Percentiles rank a stretch among this genome's conserved stretches.
Evolutionary conservation across 176 grass and related monocot species (phyloP).

Genomic region (Secale cereale): DNA sequence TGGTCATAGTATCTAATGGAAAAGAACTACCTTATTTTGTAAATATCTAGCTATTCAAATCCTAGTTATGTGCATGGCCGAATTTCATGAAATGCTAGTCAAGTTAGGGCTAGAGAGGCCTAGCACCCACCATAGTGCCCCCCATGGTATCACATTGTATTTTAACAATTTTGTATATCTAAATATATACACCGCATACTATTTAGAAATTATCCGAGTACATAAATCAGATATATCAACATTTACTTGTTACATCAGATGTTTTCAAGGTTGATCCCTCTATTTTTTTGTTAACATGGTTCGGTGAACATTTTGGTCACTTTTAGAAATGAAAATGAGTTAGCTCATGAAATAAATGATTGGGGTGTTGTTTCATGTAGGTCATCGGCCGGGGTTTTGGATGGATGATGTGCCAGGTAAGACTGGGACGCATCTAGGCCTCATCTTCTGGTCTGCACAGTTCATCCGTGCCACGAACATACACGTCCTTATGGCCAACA

Average conservation of each 20-base stretch:
- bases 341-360: not conserved
- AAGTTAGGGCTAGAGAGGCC: too few species aligned
- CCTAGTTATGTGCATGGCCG: not conserved
- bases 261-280: too few species aligned
- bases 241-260: too few species aligned
- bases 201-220: too few species aligned
- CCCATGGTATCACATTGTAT: too few species aligned
- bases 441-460: not conserved
- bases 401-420: not conserved
- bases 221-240: too few species aligned
- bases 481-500: not conserved
- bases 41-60: not conserved
- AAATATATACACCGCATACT: too few species aligned
- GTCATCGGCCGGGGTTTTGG: not conserved
- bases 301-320: not conserved
- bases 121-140: too few species aligned
- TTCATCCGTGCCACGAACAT: not conserved
- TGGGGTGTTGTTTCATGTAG: not conserved
- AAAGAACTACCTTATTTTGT: not conserved
- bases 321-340: not conserved
- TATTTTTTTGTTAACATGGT: not conserved
- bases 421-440: not conserved
- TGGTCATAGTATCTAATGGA: not conserved
- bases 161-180: too few species aligned
- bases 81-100: too few species aligned